Evolutionary conservation across 2,329 filamentous ascomycete genomes (phyloP).

Genomic region (Aspergillus novoparasiticus): DNA sequence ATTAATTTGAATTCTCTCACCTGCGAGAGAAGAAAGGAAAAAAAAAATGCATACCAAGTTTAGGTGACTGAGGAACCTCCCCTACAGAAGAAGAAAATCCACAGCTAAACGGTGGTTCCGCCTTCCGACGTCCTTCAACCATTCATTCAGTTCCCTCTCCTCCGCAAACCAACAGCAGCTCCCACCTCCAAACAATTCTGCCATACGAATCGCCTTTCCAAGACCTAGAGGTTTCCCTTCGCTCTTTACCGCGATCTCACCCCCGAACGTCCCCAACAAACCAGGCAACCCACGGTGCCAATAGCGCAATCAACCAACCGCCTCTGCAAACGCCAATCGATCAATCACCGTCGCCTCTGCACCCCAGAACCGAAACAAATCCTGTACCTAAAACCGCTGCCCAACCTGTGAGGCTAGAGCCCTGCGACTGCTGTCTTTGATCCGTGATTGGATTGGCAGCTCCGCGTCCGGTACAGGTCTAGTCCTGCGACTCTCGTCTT

Average conservation of each 20-base stretch:
- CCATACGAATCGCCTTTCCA: background rate
- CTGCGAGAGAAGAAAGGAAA: background rate
- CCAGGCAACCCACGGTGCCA: no score
- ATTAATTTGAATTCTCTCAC: background rate
- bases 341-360: slow-evolving; percentile 4
- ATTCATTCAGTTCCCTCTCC: background rate
- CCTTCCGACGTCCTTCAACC: slow-evolving; percentile 1
- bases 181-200: background rate
- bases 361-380: slow-evolving; percentile 12
- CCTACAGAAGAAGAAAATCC: background rate
- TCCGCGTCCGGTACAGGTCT: slow-evolving; percentile 6
- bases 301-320: background rate
- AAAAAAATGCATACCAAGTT: background rate
- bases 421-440: slow-evolving; percentile 17
- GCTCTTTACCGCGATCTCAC: background rate
- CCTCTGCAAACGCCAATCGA: slow-evolving; percentile 1
- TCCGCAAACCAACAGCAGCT: background rate
- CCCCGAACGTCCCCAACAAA: background rate
- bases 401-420: slow-evolving; percentile 45
- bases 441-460: slow-evolving; percentile 23
- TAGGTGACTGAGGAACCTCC: background rate
- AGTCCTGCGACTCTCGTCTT: slow-evolving; percentile 9
- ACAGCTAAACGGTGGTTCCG: background rate
- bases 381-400: slow-evolving; percentile 27
- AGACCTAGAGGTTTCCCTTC: background rate